Percentiles rank a stretch among this genome's conserved stretches.
phyloP scores from a whole-genome alignment of 768 basidiomycete species.

The Naganishia antarctica region DNA sequence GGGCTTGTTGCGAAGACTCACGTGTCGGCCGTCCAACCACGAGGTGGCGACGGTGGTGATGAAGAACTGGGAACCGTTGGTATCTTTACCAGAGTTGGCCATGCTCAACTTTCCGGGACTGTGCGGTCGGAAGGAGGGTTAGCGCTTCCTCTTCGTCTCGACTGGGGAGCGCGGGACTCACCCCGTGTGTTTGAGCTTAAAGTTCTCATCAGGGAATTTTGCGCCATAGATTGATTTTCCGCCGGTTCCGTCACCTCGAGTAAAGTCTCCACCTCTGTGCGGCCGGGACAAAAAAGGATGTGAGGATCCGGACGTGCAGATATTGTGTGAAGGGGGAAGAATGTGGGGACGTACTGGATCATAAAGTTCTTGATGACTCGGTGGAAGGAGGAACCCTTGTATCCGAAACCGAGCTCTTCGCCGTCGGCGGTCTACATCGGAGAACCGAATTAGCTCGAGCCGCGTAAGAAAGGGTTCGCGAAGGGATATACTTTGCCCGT shows the following conservation, averaged over 20 bases:
- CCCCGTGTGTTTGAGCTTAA: slow-evolving; percentile 86
- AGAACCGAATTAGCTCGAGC: not conserved
- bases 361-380: slow-evolving; percentile 92
- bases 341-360: slow-evolving; percentile 42
- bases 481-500: slow-evolving; percentile 60
- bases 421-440: slow-evolving; percentile 2
- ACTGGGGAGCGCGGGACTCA: not conserved
- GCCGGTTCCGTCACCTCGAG: slow-evolving; percentile 50
- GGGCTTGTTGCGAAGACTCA: slow-evolving; percentile 36
- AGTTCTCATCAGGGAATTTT: slow-evolving; percentile 92
- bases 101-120: slow-evolving; percentile 63
- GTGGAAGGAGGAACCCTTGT: slow-evolving; percentile 95
- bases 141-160: not conserved
- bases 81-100: slow-evolving; percentile 93
- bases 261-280: slow-evolving; percentile 81
- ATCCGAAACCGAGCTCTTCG: slow-evolving; percentile 70
- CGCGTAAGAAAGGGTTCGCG: not conserved
- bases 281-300: not conserved
- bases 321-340: not conserved
- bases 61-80: slow-evolving; percentile 91
- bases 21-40: slow-evolving; percentile 89
- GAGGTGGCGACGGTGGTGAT: slow-evolving; percentile 80
- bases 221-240: slow-evolving; percentile 68
- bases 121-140: not conserved
- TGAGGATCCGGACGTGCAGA: not conserved